These are phyloP conservation scores for Tricholoma terreum DNA, from an alignment of 768 basidiomycete genomes.

Conservation along the genomic window DNA sequence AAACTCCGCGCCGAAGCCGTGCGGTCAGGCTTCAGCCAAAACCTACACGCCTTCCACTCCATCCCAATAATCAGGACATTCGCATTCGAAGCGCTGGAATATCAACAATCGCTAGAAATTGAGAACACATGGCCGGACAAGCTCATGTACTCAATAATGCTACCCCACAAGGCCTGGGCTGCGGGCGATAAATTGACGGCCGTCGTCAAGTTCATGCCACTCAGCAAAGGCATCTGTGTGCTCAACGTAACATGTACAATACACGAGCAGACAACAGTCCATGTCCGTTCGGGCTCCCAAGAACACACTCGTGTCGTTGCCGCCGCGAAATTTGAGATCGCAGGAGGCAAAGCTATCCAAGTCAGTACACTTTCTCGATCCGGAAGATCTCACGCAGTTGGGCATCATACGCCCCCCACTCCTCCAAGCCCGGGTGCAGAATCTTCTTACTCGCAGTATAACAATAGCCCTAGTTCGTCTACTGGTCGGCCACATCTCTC, in stretches of 20 bases:
- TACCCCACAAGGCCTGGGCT: constrained; percentile 96
- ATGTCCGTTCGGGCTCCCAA: constrained; percentile 50
- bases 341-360: constrained; percentile 52
- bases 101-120: constrained; percentile 92
- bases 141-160: constrained; percentile 90
- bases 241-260: constrained; percentile 63
- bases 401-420: constrained; percentile 9
- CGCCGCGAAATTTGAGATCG: constrained; percentile 65
- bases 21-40: constrained; percentile 66
- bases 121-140: constrained; percentile 98
- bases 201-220: constrained; percentile 81
- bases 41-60: constrained; percentile 58
- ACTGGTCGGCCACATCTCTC: background rate
- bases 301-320: constrained; percentile 61
- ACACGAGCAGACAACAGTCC: constrained; percentile 70
- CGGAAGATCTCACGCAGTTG: constrained; percentile 10
- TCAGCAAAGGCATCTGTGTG: constrained; percentile 81
- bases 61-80: constrained; percentile 74
- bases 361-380: constrained; percentile 15
- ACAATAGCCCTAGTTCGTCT: constrained; percentile 8
- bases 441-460: background rate
- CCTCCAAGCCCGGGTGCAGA: constrained; percentile 7
- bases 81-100: constrained; percentile 82
- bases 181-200: constrained; percentile 84
- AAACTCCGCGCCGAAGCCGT: constrained; percentile 85